phyloP scores from a whole-genome alignment of 2,329 filamentous ascomycete species.

The Fusarium pseudonygamai region DNA sequence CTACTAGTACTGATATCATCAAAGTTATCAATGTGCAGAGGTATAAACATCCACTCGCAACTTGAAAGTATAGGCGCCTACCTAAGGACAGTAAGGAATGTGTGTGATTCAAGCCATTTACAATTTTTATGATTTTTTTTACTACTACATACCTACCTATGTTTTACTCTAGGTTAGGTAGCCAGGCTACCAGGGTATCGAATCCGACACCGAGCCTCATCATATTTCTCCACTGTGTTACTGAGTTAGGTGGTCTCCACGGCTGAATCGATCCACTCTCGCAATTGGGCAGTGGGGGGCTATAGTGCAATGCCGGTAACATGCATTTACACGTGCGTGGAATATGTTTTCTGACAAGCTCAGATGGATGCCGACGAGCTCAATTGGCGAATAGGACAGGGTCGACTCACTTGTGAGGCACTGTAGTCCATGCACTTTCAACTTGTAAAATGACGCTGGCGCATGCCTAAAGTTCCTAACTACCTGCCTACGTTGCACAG shows the following conservation, averaged over 20 bases:
- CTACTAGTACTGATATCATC: background rate
- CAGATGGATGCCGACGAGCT: background rate
- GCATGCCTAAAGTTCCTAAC: background rate
- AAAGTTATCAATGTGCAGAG: background rate
- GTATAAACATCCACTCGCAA: background rate
- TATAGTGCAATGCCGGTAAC: background rate
- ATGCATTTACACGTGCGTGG: constrained; percentile 8
- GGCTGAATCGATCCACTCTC: constrained; percentile 2
- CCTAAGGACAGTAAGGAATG: too few relatives aligned
- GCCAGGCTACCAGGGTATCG: background rate
- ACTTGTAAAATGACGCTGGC: background rate
- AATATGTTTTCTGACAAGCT: background rate
- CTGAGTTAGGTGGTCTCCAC: background rate
- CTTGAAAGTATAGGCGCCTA: background rate
- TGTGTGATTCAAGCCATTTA: background rate
- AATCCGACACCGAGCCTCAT: constrained; percentile 19
- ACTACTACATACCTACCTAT: too few relatives aligned
- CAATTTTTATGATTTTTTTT: background rate
- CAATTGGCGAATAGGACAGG: background rate
- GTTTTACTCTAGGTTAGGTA: background rate
- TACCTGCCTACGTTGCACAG: background rate
- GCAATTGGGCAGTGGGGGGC: background rate
- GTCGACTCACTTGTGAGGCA: background rate
- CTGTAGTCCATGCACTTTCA: background rate
- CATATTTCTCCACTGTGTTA: constrained; percentile 8